Conservation (phyloP, 2,329 filamentous ascomycete species). For the Tricladium varicosporioides region DNA sequence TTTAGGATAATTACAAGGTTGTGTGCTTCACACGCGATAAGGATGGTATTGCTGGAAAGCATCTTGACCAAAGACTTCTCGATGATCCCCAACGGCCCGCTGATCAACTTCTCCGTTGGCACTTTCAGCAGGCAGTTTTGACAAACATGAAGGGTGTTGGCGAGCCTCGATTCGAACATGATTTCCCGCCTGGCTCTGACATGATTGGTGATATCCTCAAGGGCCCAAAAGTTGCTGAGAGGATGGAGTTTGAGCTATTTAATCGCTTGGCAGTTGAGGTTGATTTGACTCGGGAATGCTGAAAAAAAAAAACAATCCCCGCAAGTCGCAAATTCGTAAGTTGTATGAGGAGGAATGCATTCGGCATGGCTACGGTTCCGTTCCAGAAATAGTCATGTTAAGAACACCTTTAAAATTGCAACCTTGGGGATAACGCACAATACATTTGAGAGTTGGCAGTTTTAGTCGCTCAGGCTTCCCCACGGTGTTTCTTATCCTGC, state of each 20-base stretch:
- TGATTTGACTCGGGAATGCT: conserved; percentile 4
- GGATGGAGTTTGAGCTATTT: conserved; percentile 32
- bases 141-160: conserved; percentile 28
- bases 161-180: conserved; percentile 28
- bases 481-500: no score
- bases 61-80: conserved; percentile 20
- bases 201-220: no score
- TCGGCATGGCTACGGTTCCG: no score
- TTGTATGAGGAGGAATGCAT: no score
- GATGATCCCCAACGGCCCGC: conserved; percentile 13
- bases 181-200: no score
- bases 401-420: no score
- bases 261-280: conserved; percentile 20
- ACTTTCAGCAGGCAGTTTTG: conserved; percentile 29
- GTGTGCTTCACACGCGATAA: conserved; percentile 24
- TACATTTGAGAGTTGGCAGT: no score
- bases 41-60: conserved; percentile 17
- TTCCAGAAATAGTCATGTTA: no score
- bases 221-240: conserved; percentile 48
- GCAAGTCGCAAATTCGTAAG: no score
- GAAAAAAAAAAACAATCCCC: no score
- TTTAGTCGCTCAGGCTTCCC: no score
- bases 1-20: conserved; percentile 29
- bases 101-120: conserved; percentile 27
- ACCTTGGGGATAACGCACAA: no score